Evolutionary conservation across 2,329 filamentous ascomycete species (phyloP).

Genomic region (Ophiocordyceps polyrhachis-furcata): DNA sequence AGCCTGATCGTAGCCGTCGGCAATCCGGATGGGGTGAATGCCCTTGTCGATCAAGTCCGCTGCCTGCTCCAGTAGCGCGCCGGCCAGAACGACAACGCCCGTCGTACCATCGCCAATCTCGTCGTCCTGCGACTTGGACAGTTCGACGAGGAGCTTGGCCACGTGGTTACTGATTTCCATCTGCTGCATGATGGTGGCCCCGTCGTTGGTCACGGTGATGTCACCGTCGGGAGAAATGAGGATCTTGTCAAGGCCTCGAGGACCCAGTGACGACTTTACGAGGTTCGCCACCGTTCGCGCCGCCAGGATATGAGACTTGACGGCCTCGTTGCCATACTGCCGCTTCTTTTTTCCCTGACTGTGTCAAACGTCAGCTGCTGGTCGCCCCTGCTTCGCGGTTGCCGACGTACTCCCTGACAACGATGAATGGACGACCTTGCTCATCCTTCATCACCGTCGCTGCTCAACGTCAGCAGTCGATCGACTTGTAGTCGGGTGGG

Average conservation of each 20-base stretch:
- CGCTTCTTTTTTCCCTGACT: slow-evolving; percentile 97
- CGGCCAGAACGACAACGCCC: slow-evolving; percentile 88
- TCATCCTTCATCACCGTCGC: slow-evolving; percentile 84
- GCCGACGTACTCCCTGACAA: slow-evolving; percentile 79
- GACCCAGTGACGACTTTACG: slow-evolving; percentile 90
- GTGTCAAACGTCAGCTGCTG: slow-evolving; percentile 7
- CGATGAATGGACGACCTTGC: slow-evolving; percentile 89
- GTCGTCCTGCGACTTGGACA: slow-evolving; percentile 96
- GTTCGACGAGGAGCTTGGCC: slow-evolving; percentile 86
- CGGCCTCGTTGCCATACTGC: slow-evolving; percentile 87
- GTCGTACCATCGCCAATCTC: slow-evolving; percentile 98
- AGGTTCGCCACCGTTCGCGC: slow-evolving; percentile 93
- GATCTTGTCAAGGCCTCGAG: slow-evolving; percentile 95
- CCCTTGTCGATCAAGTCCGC: slow-evolving; percentile 98
- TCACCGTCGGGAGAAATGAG: slow-evolving; percentile 96
- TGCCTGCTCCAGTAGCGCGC: slow-evolving; percentile 86
- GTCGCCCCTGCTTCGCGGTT: background rate
- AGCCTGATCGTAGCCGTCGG: slow-evolving; percentile 92
- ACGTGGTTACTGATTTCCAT: slow-evolving; percentile 99
- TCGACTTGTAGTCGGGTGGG: background rate
- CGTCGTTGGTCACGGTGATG: slow-evolving; percentile 98
- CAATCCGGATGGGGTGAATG: slow-evolving; percentile 96
- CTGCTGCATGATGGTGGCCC: slow-evolving; percentile 88
- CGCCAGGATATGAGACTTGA: slow-evolving; percentile 95
- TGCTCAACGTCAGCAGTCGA: slow-evolving; percentile 13